phyloP scores from a whole-genome alignment of 345 rosid species.

The Eucalyptus cloeziana region DNA sequence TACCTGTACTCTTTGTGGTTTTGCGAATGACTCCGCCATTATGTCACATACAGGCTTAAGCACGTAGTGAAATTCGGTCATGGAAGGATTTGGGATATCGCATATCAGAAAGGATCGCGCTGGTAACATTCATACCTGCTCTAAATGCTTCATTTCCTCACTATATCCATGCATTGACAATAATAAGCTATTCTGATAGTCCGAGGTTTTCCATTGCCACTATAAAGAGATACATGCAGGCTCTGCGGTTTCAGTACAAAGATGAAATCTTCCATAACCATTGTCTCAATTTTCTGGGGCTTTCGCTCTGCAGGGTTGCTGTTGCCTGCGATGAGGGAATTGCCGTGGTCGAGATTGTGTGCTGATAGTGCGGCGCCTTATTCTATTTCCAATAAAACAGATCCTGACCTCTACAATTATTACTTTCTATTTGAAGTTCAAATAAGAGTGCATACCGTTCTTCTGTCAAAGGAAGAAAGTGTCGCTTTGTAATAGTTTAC shows the following conservation, averaged over 20 bases:
- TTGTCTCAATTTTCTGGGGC: background rate
- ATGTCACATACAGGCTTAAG: background rate
- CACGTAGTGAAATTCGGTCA: background rate
- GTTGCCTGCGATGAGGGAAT: background rate
- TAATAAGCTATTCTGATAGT: background rate
- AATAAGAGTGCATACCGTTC: background rate
- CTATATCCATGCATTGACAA: background rate
- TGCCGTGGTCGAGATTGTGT: background rate
- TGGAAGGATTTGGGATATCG: slow-evolving; percentile 12
- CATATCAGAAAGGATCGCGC: background rate
- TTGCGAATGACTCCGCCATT: background rate
- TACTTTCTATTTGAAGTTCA: background rate
- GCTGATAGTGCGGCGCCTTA: background rate
- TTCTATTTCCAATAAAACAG: accelerated
- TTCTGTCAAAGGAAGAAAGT: background rate
- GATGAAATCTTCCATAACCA: background rate
- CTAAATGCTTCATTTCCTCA: background rate
- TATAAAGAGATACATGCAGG: background rate
- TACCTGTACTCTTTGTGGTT: background rate
- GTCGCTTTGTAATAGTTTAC: background rate
- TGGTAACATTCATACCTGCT: background rate
- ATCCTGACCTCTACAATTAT: background rate
- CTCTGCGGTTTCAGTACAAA: background rate
- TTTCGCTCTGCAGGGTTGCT: background rate
- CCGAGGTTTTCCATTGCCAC: background rate